Base-by-base conservation (phyloP, 495 filamentous ascomycete species). In the Neurospora tetraspora region DNA sequence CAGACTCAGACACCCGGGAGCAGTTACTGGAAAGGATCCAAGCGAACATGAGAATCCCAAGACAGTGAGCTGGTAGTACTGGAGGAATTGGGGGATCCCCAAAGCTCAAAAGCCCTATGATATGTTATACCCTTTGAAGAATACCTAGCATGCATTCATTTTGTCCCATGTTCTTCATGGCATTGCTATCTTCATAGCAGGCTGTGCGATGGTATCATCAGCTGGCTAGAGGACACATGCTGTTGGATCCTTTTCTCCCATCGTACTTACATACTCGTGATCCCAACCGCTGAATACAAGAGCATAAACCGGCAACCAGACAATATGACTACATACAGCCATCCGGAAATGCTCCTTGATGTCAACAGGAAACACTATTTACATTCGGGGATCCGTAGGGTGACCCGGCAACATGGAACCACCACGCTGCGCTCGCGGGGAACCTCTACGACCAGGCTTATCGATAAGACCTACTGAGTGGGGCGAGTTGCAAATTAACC, bases 21-120 rank as follows among this genome's bases (percentile, higher is more conserved):
- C 88, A 96, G 78, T 82, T 98, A 8, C 78, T 97, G 4, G 93
- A 94, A 75, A 84, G 93, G 74, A 88, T 98, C 14, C 91, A 87
- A 81, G 90, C 91, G 4, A 96, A 97, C 79, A 84, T 96, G 85
- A 86, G 90, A 38, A 80, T 81, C n/a, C 77, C 82, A 59, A 81
- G 83, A 70, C 59, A 75, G 45, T 74, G 53, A 65, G 3, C 5
- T 34, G 47, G 7, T 65, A 6, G 53, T 31, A 3, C 27, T 65
- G 53, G 27, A 65, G 27, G 14, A 65, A 16, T 14, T 3, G 53
- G 23, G 18, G 53, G 53, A 23, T 20, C 45, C 9, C 8, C n/a
- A 27, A 27, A 23, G 47, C 47, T 20, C 47, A 14, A 27, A 23
- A 65, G 14, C 12, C 53, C 53, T 36, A 65, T 7, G 6, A 65